A percentile compares a stretch with the other conserved stretches of the same genome.
Evolutionary conservation across 2,329 filamentous ascomycete genomes (phyloP).

Genomic region (Teratosphaeria gauchensis): DNA sequence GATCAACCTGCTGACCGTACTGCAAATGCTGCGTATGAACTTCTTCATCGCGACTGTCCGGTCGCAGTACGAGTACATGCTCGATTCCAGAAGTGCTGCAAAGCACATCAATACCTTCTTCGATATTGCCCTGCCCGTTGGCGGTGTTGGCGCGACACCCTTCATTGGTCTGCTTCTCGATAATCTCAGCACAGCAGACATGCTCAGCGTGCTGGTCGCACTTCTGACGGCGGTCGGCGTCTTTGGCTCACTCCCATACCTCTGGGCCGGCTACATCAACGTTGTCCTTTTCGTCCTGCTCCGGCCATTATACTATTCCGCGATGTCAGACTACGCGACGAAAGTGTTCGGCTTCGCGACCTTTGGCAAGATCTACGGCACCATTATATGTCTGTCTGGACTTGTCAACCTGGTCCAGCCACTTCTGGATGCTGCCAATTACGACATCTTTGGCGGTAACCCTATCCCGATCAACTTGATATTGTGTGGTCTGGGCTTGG

Average conservation of each 20-base stretch:
- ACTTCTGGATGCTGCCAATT: constrained; percentile 66
- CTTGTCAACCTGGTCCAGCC: constrained; percentile 76
- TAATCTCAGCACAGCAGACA: constrained; percentile 60
- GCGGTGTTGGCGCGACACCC: constrained; percentile 74
- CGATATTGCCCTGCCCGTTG: constrained; percentile 72
- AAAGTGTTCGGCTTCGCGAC: constrained; percentile 90
- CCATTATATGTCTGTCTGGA: constrained; percentile 77
- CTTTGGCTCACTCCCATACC: constrained; percentile 61
- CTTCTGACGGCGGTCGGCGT: constrained; percentile 66
- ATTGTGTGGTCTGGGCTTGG: constrained; percentile 51
- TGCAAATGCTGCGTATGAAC: constrained; percentile 59
- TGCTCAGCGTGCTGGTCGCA: constrained; percentile 60
- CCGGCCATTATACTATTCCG: constrained; percentile 82
- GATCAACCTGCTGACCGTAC: constrained; percentile 66
- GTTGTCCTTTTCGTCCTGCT: constrained; percentile 74
- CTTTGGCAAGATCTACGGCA: constrained; percentile 83
- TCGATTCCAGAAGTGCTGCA: constrained; percentile 52
- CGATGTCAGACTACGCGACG: constrained; percentile 76
- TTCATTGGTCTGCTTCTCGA: constrained; percentile 78
- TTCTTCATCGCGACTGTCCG: constrained; percentile 85
- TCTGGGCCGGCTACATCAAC: constrained; percentile 66
- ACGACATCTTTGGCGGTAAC: constrained; percentile 60
- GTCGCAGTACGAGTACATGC: constrained; percentile 68
- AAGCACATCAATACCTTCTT: constrained; percentile 72
- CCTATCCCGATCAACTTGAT: constrained; percentile 69